A percentile compares a stretch with the other conserved stretches of the same genome.
phyloP scores from a whole-genome alignment of 257 asterid species.

The Scutellaria minor region DNA sequence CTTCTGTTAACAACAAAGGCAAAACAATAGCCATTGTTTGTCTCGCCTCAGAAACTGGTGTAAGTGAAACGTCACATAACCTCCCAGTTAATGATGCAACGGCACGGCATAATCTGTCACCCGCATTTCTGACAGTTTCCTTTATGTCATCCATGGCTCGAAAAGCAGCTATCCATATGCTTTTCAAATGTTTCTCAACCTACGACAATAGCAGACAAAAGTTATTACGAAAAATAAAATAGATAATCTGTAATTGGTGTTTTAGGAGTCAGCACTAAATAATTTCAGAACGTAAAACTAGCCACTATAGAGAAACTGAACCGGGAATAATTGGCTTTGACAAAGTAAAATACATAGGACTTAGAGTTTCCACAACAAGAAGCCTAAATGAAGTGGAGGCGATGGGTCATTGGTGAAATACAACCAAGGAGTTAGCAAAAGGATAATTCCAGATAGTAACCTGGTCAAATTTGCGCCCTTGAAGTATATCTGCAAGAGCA shows the following conservation, averaged over 20 bases:
- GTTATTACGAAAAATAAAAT: background rate
- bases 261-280: constrained; percentile 8
- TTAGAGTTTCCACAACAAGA: constrained; percentile 1
- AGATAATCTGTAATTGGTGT: background rate
- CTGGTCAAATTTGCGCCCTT: constrained; percentile 96
- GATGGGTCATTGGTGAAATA: constrained; percentile 6
- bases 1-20: constrained; percentile 88
- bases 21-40: constrained; percentile 80
- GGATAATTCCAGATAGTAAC: constrained; percentile 40
- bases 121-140: constrained; percentile 95
- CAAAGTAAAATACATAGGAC: background rate
- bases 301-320: constrained; percentile 12
- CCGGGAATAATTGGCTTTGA: constrained; percentile 12
- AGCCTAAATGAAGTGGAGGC: constrained; percentile 4
- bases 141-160: constrained; percentile 99
- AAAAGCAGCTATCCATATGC: constrained; percentile 89
- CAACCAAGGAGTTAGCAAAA: background rate
- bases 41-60: constrained; percentile 78
- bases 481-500: constrained; percentile 93
- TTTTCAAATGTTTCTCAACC: constrained; percentile 88
- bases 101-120: constrained; percentile 92
- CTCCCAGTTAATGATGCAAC: constrained; percentile 83
- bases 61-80: constrained; percentile 88
- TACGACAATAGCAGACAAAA: constrained; percentile 39
- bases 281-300: background rate